Percentiles rank a stretch among this genome's conserved stretches.
Evolutionary conservation across 768 basidiomycete species (phyloP).

Genomic region (Erythrobasidium yunnanense): DNA sequence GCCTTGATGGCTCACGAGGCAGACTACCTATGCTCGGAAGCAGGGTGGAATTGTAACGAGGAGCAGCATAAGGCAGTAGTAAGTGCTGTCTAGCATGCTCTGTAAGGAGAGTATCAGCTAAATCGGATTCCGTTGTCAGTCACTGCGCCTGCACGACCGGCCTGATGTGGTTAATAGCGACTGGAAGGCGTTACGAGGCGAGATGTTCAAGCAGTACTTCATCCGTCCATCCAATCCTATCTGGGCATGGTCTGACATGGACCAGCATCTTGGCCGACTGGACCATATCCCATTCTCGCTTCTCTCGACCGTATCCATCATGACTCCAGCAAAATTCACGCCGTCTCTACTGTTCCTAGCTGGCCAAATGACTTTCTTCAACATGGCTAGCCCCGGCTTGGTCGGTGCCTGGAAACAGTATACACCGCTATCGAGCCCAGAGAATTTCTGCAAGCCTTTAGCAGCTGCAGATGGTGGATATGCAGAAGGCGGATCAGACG

Average conservation of each 20-base stretch:
- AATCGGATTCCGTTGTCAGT: too few species aligned
- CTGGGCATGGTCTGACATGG: conserved; percentile 18
- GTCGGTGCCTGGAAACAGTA: conserved; percentile 10
- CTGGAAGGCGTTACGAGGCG: conserved; percentile 14
- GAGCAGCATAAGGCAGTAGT: conserved; percentile 2
- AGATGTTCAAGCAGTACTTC: conserved; percentile 22
- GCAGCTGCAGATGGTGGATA: background rate
- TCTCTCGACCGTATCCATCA: background rate
- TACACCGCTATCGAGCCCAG: background rate
- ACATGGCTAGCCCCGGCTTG: conserved; percentile 11
- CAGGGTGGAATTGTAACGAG: conserved; percentile 10
- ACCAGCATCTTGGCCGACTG: conserved; percentile 14
- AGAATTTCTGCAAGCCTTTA: background rate
- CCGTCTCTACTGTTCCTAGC: conserved; percentile 2
- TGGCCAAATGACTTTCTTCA: conserved; percentile 9
- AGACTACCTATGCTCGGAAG: conserved; percentile 13
- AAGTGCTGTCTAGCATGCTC: background rate
- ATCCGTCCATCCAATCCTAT: conserved; percentile 19
- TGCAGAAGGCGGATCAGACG: conserved; percentile 5
- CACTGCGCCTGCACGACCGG: conserved; percentile 6
- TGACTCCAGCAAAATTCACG: background rate
- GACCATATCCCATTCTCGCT: conserved; percentile 9
- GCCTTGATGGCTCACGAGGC: conserved; percentile 4
- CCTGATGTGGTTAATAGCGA: conserved; percentile 6
- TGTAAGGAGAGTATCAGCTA: too few species aligned